Percentiles rank a stretch among this genome's conserved stretches.
These are phyloP conservation scores for Cutaneotrichosporon cutaneum DNA, from an alignment of 1,284 basidiomycete species.

Conservation along the genomic window DNA sequence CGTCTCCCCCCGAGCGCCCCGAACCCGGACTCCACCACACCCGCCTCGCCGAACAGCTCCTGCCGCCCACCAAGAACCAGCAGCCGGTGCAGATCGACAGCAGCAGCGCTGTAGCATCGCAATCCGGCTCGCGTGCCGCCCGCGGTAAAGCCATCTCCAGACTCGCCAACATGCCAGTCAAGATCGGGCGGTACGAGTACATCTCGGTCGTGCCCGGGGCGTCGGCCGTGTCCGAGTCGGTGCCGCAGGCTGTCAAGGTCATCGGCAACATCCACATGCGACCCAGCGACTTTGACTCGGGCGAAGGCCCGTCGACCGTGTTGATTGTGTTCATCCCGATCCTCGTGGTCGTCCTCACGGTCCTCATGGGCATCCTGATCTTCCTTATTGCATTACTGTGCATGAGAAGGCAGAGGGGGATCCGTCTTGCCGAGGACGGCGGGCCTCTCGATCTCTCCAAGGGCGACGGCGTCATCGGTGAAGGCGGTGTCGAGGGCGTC, in stretches of 20 bases:
- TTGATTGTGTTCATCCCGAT: constrained; percentile 63
- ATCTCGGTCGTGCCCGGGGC: background rate
- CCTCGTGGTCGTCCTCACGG: constrained; percentile 85
- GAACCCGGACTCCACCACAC: constrained; percentile 35
- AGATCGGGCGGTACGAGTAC: constrained; percentile 7
- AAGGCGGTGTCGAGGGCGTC: constrained; percentile 86
- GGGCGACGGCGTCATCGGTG: constrained; percentile 82
- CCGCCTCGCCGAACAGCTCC: constrained; percentile 33
- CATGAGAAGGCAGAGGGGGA: constrained; percentile 74
- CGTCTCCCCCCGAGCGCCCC: constrained; percentile 11
- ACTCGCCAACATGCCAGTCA: constrained; percentile 8
- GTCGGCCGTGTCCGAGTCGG: background rate
- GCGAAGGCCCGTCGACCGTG: constrained; percentile 37
- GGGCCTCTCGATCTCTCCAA: constrained; percentile 91
- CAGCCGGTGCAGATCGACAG: background rate
- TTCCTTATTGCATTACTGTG: constrained; percentile 85
- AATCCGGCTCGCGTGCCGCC: constrained; percentile 5
- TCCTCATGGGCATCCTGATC: constrained; percentile 85
- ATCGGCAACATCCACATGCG: constrained; percentile 3
- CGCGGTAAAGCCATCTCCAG: constrained; percentile 8
- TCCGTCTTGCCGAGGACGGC: constrained; percentile 78
- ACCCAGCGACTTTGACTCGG: constrained; percentile 13
- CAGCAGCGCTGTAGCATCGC: constrained; percentile 4
- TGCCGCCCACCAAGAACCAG: constrained; percentile 8
- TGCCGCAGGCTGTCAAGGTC: background rate